Conservation (phyloP, 495 filamentous ascomycete genomes). For the Haplographium delicatum region DNA sequence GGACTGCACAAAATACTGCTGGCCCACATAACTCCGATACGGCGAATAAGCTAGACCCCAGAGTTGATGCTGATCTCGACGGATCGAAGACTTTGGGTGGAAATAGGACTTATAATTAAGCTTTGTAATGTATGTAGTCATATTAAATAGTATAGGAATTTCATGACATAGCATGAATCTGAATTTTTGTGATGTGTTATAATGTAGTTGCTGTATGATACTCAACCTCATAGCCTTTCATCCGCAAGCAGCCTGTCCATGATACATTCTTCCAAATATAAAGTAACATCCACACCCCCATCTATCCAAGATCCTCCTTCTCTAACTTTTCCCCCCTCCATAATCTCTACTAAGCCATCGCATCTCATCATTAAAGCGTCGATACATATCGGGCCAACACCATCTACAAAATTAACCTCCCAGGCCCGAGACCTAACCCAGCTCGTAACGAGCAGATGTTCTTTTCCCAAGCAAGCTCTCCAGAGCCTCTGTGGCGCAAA, state of each 20-base stretch:
- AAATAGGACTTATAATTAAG: constrained; percentile 23
- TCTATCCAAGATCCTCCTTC: constrained; percentile 19
- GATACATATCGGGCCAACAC: constrained; percentile 26
- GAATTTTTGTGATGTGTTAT: no score
- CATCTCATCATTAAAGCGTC: constrained; percentile 33
- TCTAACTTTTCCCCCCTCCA: constrained; percentile 12
- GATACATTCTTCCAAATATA: constrained; percentile 27
- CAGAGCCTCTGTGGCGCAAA: constrained; percentile 33
- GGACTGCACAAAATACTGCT: constrained; percentile 30
- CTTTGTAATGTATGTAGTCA: not conserved
- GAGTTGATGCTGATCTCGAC: constrained; percentile 26
- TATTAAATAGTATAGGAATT: no score
- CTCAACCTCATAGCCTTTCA: constrained; percentile 13
- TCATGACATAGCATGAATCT: not conserved
- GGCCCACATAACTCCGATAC: constrained; percentile 35
- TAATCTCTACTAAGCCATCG: constrained; percentile 35
- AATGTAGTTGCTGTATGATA: no score
- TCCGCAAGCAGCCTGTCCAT: constrained; percentile 29
- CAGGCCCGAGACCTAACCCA: constrained; percentile 34
- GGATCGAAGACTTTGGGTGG: constrained; percentile 23
- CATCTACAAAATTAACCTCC: constrained; percentile 32
- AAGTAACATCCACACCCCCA: constrained; percentile 32
- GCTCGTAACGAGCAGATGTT: constrained; percentile 34
- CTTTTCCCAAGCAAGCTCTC: constrained; percentile 33
- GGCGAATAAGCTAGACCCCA: constrained; percentile 34